A percentile compares a stretch with the other conserved stretches of the same genome.
Evolutionary conservation across 805 yeast species (phyloP).

Genomic region (Millerago galiae): DNA sequence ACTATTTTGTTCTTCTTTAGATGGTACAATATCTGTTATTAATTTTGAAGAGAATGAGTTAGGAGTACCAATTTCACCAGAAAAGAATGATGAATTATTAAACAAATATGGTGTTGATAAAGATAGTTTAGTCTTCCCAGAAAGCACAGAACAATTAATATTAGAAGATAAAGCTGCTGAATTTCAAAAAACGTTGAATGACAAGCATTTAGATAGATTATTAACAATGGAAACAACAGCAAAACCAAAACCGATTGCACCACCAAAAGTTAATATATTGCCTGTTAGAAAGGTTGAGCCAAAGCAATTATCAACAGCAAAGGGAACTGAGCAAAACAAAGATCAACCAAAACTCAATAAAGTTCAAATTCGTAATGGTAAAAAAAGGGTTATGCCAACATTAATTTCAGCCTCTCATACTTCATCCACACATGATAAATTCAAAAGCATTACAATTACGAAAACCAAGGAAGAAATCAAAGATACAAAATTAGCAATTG

Average conservation of each 20-base stretch:
- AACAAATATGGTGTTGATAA: constrained; percentile 84
- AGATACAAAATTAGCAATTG: background rate
- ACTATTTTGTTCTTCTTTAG: constrained; percentile 74
- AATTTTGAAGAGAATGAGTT: constrained; percentile 58
- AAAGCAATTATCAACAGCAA: constrained; percentile 1
- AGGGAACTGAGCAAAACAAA: background rate
- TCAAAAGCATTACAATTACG: constrained; percentile 11
- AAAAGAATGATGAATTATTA: constrained; percentile 59
- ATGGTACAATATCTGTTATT: constrained; percentile 71
- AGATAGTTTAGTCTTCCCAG: constrained; percentile 81
- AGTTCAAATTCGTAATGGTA: constrained; percentile 67
- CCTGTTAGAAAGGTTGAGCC: background rate
- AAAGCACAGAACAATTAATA: constrained; percentile 69
- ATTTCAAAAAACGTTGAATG: constrained; percentile 25
- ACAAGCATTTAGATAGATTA: constrained; percentile 35
- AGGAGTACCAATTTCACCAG: constrained; percentile 58
- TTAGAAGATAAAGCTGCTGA: constrained; percentile 59
- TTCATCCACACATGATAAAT: constrained; percentile 15
- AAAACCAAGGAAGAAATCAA: constrained; percentile 10
- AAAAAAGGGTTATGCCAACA: constrained; percentile 68
- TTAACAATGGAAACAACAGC: constrained; percentile 27
- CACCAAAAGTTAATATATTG: background rate
- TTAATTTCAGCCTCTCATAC: constrained; percentile 42
- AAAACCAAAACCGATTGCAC: constrained; percentile 3
- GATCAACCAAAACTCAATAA: constrained; percentile 29